Evolutionary conservation across 106 monocot species (phyloP).

Genomic region (Dendrobium chrysotoxum): DNA sequence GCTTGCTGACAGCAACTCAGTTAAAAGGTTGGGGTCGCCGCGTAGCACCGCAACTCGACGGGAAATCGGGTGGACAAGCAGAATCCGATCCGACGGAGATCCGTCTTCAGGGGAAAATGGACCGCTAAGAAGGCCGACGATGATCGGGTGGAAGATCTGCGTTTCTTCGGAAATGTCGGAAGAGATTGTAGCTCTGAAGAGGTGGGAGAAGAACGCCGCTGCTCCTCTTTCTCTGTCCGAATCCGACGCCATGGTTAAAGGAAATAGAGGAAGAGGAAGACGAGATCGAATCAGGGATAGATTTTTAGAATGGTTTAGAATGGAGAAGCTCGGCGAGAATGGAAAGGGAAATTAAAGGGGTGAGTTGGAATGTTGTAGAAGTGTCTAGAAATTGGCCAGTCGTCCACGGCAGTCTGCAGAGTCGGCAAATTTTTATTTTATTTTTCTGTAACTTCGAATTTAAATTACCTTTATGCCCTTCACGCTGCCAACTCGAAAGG

Average conservation of each 20-base stretch:
- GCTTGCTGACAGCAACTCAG: slow-evolving; percentile 17
- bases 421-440: background rate
- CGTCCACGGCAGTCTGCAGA: background rate
- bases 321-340: background rate
- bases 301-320: background rate
- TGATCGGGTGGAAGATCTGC: slow-evolving; percentile 4
- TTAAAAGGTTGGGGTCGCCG: slow-evolving; percentile 12
- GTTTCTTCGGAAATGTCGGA: background rate
- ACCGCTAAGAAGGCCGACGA: slow-evolving; percentile 7
- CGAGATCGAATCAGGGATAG: background rate
- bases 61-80: slow-evolving; percentile 37
- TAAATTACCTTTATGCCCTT: background rate
- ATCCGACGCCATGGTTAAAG: background rate
- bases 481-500: too few species aligned
- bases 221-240: background rate
- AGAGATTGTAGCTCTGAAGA: slow-evolving; percentile 4
- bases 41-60: slow-evolving; percentile 24
- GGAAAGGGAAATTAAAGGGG: background rate
- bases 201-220: slow-evolving; percentile 3
- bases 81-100: slow-evolving; percentile 23
- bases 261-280: background rate
- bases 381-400: background rate
- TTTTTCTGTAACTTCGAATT: background rate
- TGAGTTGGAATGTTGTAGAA: background rate
- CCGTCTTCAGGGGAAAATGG: background rate